Conservation (phyloP, 306 rosid species). For the Quercus gilva region DNA sequence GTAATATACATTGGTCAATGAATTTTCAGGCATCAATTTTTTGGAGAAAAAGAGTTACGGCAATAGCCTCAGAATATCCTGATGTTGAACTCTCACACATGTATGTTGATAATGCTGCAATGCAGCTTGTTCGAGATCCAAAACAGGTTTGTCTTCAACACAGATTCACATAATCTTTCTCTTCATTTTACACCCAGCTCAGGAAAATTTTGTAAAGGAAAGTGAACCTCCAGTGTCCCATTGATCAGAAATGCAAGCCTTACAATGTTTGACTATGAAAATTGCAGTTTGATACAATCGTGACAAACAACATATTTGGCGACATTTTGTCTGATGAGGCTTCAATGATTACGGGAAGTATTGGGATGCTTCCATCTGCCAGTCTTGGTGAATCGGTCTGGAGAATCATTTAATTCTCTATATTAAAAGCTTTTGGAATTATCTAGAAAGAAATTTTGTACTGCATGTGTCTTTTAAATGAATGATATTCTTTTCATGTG, state of each 20-base stretch:
- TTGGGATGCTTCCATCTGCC: slow-evolving; percentile 99
- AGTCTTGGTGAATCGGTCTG: slow-evolving; percentile 82
- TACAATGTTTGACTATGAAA: slow-evolving; percentile 22
- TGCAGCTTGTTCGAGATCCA: slow-evolving; percentile 90
- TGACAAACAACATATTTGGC: slow-evolving; percentile 94
- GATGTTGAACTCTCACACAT: slow-evolving; percentile 93
- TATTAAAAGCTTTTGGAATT: slow-evolving; percentile 14
- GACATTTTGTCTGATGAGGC: slow-evolving; percentile 97
- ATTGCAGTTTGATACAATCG: slow-evolving; percentile 83
- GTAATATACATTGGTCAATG: slow-evolving; percentile 3
- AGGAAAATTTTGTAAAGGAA: slow-evolving; percentile 4
- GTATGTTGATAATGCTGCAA: slow-evolving; percentile 94
- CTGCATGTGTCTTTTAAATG: neutral
- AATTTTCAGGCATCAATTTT: slow-evolving; percentile 73
- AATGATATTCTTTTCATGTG: slow-evolving; percentile 10
- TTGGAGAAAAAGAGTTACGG: slow-evolving; percentile 80
- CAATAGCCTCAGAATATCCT: slow-evolving; percentile 69
- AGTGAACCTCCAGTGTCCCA: slow-evolving; percentile 9
- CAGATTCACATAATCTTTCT: slow-evolving; percentile 8
- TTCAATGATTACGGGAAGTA: slow-evolving; percentile 96
- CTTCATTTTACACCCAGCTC: slow-evolving; percentile 17
- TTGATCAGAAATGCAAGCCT: slow-evolving; percentile 8
- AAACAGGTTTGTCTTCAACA: slow-evolving; percentile 69
- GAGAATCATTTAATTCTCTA: slow-evolving; percentile 9
- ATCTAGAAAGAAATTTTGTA: slow-evolving; percentile 28